Evolutionary conservation across 176 grass and related monocot species (phyloP).

Genomic region (Eremochloa ophiuroides): DNA sequence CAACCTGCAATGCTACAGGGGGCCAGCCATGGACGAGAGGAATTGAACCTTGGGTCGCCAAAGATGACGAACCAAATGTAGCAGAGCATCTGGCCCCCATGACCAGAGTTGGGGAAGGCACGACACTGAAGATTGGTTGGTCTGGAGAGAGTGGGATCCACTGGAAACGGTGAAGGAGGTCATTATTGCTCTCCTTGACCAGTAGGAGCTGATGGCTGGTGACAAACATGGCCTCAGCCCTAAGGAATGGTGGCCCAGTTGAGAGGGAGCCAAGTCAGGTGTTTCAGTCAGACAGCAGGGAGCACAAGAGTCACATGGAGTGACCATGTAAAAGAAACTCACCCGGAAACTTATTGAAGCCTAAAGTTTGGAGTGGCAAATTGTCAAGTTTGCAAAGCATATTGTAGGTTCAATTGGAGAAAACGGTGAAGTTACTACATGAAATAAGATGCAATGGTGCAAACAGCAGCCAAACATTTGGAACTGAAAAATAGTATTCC

Average conservation of each 20-base stretch:
- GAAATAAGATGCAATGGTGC: conserved; percentile 15
- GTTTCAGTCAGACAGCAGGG: background rate
- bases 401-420: conserved; percentile 5
- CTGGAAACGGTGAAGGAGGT: background rate
- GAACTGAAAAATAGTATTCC: background rate
- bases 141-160: background rate
- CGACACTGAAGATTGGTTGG: background rate
- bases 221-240: background rate
- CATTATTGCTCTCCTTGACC: background rate
- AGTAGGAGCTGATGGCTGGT: background rate
- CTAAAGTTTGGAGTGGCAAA: background rate
- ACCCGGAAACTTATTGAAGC: background rate
- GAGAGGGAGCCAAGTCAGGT: background rate
- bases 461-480: conserved; percentile 22
- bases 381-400: conserved; percentile 3
- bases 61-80: background rate
- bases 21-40: background rate
- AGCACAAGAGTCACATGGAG: background rate
- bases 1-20: background rate
- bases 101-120: background rate
- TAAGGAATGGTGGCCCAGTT: background rate
- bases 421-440: conserved; percentile 10
- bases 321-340: background rate
- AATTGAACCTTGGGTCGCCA: background rate
- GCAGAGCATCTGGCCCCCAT: background rate